Evolutionary conservation across 2,329 filamentous ascomycete species (phyloP), one percentile per base, ranked within the genome.

Genomic region (Xylariaceae sp.): DNA sequence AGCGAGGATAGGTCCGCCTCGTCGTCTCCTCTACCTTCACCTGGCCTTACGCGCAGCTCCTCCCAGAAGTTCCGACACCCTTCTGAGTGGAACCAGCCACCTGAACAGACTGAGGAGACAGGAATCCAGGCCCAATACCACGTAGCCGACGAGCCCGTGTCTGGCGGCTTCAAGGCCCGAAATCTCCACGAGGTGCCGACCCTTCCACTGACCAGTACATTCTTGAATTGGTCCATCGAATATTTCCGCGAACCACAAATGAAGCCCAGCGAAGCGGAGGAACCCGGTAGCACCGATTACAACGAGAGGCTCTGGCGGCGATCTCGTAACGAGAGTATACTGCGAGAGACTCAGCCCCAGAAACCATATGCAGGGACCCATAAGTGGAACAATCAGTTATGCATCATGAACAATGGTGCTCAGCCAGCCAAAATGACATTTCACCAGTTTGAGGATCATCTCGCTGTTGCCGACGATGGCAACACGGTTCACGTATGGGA

Each of bases 201-300:
- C 10, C 71, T 96, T 18, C 92, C 92, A 1, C 59, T 98, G 13
- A 73, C 74, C 39, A 94, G 88, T 55, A 80, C 73, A 7, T 94
- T 96, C 58, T 70, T 94, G 42, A 86, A 94, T 43, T 98, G 90
- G 89, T 94, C 89, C 4, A 88, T 92, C 28, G 90, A 90, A 58
- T 96, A 98, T 57, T 98, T 96, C 70, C 85, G 89, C 19, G 89
- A 96, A 58, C 92, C 92, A 19, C 92, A 98, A 60, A 96, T 98
- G 92, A 93, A 92, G 55, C 82, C 87, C 3, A 89, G 84, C 37
- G 92, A 98, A 56, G 85, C 89, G 16, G 92, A 98, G 49, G 92
- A 98, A 54, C 92, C 92, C 11, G 92, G 92, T 21, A 95, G 88
- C 52, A 85, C 85, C 12, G 89, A 96, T 57, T 98, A 96, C 61